Evolutionary conservation across 345 rosid species (phyloP).

Genomic region (Dimocarpus longan): DNA sequence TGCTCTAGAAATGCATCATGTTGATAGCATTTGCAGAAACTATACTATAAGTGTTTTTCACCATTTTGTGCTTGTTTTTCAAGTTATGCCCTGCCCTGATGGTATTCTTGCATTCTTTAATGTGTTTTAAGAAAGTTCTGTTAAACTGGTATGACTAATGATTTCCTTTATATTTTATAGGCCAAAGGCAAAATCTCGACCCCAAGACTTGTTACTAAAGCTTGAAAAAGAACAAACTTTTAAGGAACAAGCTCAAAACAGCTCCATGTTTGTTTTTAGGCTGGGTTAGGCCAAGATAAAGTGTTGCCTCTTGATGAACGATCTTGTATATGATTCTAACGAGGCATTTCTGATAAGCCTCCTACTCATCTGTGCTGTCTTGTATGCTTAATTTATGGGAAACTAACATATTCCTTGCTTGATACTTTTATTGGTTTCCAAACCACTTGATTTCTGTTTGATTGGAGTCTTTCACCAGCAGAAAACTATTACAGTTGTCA

Average conservation of each 20-base stretch:
- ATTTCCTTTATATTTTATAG: slow-evolving; percentile 42
- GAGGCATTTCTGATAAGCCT: slow-evolving; percentile 56
- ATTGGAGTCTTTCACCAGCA: slow-evolving; percentile 2
- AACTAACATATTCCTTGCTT: neutral
- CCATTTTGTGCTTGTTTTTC: slow-evolving; percentile 1
- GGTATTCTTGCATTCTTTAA: slow-evolving; percentile 18
- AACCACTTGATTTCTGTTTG: neutral
- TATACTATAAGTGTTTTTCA: slow-evolving; percentile 58
- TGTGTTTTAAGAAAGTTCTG: slow-evolving; percentile 4
- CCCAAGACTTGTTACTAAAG: slow-evolving; percentile 80
- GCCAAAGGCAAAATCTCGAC: slow-evolving; percentile 75
- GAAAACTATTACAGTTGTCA: neutral
- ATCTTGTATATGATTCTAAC: slow-evolving; percentile 80
- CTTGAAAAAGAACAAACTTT: slow-evolving; percentile 62
- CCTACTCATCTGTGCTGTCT: neutral
- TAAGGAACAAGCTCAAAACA: slow-evolving; percentile 60
- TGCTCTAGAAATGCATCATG: slow-evolving; percentile 74
- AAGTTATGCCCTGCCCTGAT: slow-evolving; percentile 5
- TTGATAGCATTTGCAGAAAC: slow-evolving; percentile 94
- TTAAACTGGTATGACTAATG: slow-evolving; percentile 3
- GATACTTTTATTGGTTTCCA: neutral
- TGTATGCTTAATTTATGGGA: neutral
- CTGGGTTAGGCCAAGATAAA: slow-evolving; percentile 75
- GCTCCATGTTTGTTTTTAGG: slow-evolving; percentile 84
- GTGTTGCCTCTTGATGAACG: slow-evolving; percentile 89